Conservation (phyloP, 371 early-diverging fungal genomes). For the Mucor mucedo region DNA sequence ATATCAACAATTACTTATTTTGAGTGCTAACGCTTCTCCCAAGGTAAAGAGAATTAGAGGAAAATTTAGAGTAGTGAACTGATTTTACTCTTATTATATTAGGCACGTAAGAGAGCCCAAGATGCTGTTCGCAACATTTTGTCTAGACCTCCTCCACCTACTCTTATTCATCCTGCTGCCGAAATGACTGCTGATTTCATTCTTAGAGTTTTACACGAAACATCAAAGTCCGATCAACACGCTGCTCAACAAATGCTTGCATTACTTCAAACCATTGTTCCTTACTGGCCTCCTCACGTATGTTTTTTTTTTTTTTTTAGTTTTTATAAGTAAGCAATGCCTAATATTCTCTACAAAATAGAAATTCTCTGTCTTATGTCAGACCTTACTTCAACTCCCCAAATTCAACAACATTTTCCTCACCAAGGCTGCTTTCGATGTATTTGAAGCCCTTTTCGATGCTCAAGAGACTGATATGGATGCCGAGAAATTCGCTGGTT, state of each 20-base stretch:
- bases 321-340: no score
- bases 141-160: constrained; percentile 76
- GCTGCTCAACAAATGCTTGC: constrained; percentile 80
- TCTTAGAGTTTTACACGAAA: constrained; percentile 70
- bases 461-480: constrained; percentile 60
- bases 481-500: constrained; percentile 59
- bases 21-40: constrained; percentile 84
- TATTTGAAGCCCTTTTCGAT: constrained; percentile 71
- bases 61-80: not conserved
- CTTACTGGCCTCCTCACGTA: constrained; percentile 76
- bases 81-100: not conserved
- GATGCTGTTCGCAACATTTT: constrained; percentile 79
- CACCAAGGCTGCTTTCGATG: constrained; percentile 84
- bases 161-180: constrained; percentile 81
- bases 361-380: constrained; percentile 70
- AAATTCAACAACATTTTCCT: constrained; percentile 83
- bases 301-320: not conserved
- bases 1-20: constrained; percentile 73
- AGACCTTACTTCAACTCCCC: constrained; percentile 80
- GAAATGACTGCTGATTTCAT: constrained; percentile 76
- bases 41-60: constrained; percentile 60
- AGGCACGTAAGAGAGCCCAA: constrained; percentile 80
- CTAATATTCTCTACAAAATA: constrained; percentile 9
- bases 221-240: constrained; percentile 67
- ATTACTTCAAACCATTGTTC: constrained; percentile 74